These are phyloP conservation scores for Onygenales sp. DNA, from an alignment of 2,329 filamentous ascomycete genomes.

Conservation along the genomic window DNA sequence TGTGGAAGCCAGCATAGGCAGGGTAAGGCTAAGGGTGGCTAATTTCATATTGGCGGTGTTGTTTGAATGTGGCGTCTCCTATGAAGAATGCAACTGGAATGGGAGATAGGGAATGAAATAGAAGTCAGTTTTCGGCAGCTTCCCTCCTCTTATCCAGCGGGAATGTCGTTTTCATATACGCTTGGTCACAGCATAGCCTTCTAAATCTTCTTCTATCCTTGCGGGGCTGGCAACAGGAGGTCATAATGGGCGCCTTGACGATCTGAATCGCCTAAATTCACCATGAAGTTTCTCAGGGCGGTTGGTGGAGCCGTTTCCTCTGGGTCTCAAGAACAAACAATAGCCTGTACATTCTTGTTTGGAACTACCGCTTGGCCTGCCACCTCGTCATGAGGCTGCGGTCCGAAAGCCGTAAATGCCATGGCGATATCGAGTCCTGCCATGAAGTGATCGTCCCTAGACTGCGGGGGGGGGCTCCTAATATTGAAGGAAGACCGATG, in stretches of 20 bases:
- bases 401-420: background rate
- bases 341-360: background rate
- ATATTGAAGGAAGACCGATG: background rate
- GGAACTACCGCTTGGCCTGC: background rate
- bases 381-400: background rate
- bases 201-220: background rate
- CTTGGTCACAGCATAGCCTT: background rate
- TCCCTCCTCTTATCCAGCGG: background rate
- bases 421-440: background rate
- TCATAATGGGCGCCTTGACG: background rate
- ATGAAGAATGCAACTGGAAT: background rate
- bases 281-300: background rate
- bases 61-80: background rate
- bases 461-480: background rate
- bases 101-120: background rate
- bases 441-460: background rate
- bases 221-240: background rate
- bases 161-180: slow-evolving; percentile 1
- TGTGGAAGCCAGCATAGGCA: background rate
- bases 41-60: background rate
- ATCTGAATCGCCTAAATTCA: background rate
- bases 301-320: background rate
- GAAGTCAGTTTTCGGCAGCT: background rate
- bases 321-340: background rate
- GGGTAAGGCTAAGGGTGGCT: background rate